A percentile compares a stretch with the other conserved stretches of the same genome.
Evolutionary conservation across 1,139 yeast genomes (phyloP).

Genomic region (Geotrichum aggregatum): DNA sequence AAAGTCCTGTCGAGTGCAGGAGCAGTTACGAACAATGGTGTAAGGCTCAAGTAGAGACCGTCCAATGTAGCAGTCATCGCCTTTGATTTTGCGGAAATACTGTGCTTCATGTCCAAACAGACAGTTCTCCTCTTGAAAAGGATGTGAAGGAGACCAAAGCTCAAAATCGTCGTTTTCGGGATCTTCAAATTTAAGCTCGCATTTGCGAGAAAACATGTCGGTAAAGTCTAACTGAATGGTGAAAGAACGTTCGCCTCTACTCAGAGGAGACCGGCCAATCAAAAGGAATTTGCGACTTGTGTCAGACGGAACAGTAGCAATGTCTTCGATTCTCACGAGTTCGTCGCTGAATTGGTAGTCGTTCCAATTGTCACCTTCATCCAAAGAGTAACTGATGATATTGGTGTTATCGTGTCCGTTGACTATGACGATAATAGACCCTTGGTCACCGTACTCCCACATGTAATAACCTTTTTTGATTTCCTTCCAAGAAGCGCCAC

Average conservation of each 20-base stretch:
- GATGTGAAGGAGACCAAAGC: constrained; percentile 76
- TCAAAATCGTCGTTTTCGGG: constrained; percentile 70
- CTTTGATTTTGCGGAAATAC: constrained; percentile 67
- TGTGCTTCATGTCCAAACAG: constrained; percentile 83
- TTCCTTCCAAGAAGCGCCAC: constrained; percentile 86
- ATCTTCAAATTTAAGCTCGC: constrained; percentile 59
- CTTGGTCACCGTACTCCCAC: constrained; percentile 98
- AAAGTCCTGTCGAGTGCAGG: constrained; percentile 81
- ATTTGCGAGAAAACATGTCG: constrained; percentile 58
- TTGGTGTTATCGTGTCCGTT: constrained; percentile 56
- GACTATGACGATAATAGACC: constrained; percentile 75
- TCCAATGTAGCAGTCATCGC: constrained; percentile 77
- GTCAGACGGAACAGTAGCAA: constrained; percentile 89
- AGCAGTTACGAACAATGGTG: constrained; percentile 60
- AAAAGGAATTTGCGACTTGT: constrained; percentile 71
- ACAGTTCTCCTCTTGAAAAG: constrained; percentile 57
- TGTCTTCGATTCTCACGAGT: constrained; percentile 57
- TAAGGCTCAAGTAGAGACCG: constrained; percentile 45
- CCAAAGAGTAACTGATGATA: constrained; percentile 59
- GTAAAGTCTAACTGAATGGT: constrained; percentile 68
- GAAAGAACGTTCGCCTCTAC: constrained; percentile 42
- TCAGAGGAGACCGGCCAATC: constrained; percentile 43
- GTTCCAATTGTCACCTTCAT: constrained; percentile 77
- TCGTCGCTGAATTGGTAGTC: constrained; percentile 60
- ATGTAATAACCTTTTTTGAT: constrained; percentile 65